Base-by-base conservation (phyloP, 108 stramenopile genomes). In the Skeletonema costatum region DNA sequence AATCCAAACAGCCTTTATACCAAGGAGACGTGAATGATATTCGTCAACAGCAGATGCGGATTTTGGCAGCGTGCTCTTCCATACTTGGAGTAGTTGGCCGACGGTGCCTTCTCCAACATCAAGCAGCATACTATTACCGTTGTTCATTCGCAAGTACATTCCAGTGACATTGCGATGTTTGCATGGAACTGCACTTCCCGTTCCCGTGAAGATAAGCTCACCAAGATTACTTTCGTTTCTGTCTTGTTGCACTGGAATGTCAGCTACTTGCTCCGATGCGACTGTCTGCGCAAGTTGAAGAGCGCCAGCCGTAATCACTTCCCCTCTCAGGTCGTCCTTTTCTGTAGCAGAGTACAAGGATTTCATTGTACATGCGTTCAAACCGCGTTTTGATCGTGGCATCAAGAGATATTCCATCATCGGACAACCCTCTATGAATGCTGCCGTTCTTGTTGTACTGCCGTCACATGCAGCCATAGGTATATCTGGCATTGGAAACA, bases 121-220 rank as follows among this genome's bases (percentile, higher is more conserved):
- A 29, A 98, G 75, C 32, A 99, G 85, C 51, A 98, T 86, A 12
- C 78, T 68, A 32, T 89, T 86, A 41, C 86, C 83, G 64, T 85
- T 85, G 25, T 78, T 60, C 83, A 85, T 84, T 59, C 81, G 66
- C 32, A 98, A 59, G 56, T 88, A 87, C 41, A 97, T 97, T 12
- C 96, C 96, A 14, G 96, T 95, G 62, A 98, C 98, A 86, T 98
- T 98, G 32, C 99, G 87, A 73, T 98, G 93, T 77, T 99, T 99
- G 75, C 97, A 97, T 13, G 99, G 99, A 2, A 98, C 78, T 17
- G 99, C 99, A 16, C 93, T 96, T 1, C 98, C 98, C 5, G 99
- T 99, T n/a, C 99, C 99, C 8, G 98, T 90, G 60, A 99, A 98
- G 14, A 90, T 86, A 21, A 99, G 41, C 64, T 92, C 89, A 2